phyloP scores from a whole-genome alignment of 352 stramenopile species.

The Paralagenidium karlingii region DNA sequence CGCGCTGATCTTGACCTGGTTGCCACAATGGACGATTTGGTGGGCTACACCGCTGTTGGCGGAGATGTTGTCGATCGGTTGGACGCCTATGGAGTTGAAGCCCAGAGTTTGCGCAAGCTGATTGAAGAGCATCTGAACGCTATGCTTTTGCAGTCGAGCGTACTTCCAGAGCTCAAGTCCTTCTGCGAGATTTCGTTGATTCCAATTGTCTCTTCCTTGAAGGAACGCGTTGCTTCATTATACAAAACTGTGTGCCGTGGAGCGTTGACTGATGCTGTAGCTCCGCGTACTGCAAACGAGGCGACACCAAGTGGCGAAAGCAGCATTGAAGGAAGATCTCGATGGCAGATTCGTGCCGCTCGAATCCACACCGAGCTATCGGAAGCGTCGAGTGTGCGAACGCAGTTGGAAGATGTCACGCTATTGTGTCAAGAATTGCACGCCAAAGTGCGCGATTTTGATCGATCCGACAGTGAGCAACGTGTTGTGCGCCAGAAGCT shows the following conservation, averaged over 20 bases:
- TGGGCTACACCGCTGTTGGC: slow-evolving; percentile 40
- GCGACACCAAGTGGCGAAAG: not conserved
- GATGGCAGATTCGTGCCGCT: slow-evolving; percentile 65
- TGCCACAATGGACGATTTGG: slow-evolving; percentile 48
- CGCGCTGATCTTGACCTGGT: slow-evolving; percentile 57
- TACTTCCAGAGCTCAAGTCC: slow-evolving; percentile 13
- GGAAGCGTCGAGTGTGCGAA: slow-evolving; percentile 42
- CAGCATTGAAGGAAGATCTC: slow-evolving; percentile 8
- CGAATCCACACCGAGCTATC: slow-evolving; percentile 56
- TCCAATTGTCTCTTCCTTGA: slow-evolving; percentile 28
- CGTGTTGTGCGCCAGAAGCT: slow-evolving; percentile 71
- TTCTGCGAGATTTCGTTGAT: slow-evolving; percentile 36
- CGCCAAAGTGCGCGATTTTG: slow-evolving; percentile 53
- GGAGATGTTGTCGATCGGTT: slow-evolving; percentile 45
- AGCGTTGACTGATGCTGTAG: slow-evolving; percentile 61
- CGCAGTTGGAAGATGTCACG: slow-evolving; percentile 43
- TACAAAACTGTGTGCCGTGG: slow-evolving; percentile 72
- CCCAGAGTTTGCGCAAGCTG: slow-evolving; percentile 20
- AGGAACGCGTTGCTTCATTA: slow-evolving; percentile 42
- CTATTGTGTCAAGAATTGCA: slow-evolving; percentile 54
- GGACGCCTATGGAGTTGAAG: slow-evolving; percentile 34
- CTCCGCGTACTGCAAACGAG: slow-evolving; percentile 18
- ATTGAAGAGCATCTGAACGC: slow-evolving; percentile 25
- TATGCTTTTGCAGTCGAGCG: slow-evolving; percentile 4
- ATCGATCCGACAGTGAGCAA: slow-evolving; percentile 58